Evolutionary conservation across 768 basidiomycete species (phyloP), one percentile per base, ranked within the genome.

Genomic region (Phallus indusiatus): DNA sequence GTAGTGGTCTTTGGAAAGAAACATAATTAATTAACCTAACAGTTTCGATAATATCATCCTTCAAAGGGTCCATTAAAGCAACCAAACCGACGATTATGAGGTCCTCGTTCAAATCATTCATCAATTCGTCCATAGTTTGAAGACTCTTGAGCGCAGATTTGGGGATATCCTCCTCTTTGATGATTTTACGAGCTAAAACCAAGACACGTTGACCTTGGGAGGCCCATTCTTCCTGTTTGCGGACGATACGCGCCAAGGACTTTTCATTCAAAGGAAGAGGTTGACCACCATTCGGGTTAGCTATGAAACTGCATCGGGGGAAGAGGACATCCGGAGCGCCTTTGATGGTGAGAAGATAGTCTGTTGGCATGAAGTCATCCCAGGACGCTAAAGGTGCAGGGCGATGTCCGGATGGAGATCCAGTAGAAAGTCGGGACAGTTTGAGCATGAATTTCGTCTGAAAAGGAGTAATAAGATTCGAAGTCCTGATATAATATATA

Each of bases 151-250:
- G 65, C 2, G 67, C 50, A 3, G 67, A 62, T 56, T 74, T 71
- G 22, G 72, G 67, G 0, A 77, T 46, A 9, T 65, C 65, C 16
- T 67, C 67, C 9, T 65, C 69, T 1, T 67, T 61, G 18, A 83
- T 62, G 17, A 76, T 60, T 14, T 75, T 74, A 50, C 78, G 74
- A 24, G 82, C 80, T 17, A 85, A 74, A 1, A 83, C 70, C 12
- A 86, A 72, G n/a, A 86, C 83, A n/a, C 84, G 75, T 63, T 81
- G 81, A 1, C 84, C 83, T 56, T 74, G 72, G 10, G 72, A 65
- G 2, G 83, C 80, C 75, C 77, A 81, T 18, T 68, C 66, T 57
- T 79, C 79, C 64, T 80, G 79, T 5, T 73, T 64, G 0, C 68
- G 66, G 5, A 67, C 61, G 20, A 78, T 69, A 1, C 66, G 61